These are phyloP conservation scores for Smallanthus sonchifolius DNA, from an alignment of 129 eudicot species.

Conservation along the genomic window DNA sequence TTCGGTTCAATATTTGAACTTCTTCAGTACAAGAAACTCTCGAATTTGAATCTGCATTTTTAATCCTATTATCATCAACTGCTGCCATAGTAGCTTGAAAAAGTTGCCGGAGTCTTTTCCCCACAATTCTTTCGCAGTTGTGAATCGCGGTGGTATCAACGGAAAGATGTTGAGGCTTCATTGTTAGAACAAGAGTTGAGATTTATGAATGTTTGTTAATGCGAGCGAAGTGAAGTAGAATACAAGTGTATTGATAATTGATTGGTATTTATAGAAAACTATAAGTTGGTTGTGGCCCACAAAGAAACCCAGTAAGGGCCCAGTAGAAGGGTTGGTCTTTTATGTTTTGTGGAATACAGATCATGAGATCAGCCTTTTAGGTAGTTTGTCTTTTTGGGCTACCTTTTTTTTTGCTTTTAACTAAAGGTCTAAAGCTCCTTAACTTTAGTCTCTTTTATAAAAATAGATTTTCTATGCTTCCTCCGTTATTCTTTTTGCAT, in stretches of 20 bases:
- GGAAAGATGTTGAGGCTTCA: conserved; percentile 61
- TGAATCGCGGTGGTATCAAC: conserved; percentile 43
- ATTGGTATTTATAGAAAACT: conserved; percentile 19
- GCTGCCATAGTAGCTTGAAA: conserved; percentile 26
- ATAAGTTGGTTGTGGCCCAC: not conserved
- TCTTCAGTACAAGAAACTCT: conserved; percentile 17
- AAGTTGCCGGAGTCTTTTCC: conserved; percentile 44
- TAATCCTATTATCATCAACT: conserved; percentile 11
- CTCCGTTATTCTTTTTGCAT: not conserved
- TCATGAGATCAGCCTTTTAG: conserved; percentile 4
- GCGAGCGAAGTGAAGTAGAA: conserved; percentile 12
- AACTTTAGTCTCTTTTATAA: not conserved
- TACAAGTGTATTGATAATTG: conserved; percentile 15
- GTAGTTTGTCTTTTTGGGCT: conserved; percentile 13
- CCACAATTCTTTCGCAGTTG: conserved; percentile 42
- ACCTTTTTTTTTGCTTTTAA: not conserved
- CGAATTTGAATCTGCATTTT: not conserved
- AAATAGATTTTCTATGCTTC: not conserved
- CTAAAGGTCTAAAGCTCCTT: no score
- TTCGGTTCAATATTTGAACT: conserved; percentile 30
- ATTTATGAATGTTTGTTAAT: not conserved
- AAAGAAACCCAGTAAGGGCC: conserved; percentile 12
- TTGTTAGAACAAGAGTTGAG: conserved; percentile 6
- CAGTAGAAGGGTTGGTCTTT: conserved; percentile 8
- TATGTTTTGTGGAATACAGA: conserved; percentile 23